A percentile compares a stretch with the other conserved stretches of the same genome.
Evolutionary conservation across 257 asterid species (phyloP).

Genomic region (Buddleja alternifolia): DNA sequence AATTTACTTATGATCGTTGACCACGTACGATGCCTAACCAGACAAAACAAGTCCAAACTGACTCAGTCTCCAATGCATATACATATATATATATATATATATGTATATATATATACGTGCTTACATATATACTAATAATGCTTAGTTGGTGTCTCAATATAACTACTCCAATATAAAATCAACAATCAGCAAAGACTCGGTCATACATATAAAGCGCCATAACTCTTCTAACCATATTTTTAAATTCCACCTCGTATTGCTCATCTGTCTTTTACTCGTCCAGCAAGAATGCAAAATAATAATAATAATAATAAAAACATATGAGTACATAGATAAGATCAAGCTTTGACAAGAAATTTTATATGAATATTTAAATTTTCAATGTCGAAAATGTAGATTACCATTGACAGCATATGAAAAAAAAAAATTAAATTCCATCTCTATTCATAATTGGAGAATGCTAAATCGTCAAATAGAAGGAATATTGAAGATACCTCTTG

Average conservation of each 20-base stretch:
- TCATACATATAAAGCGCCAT: neutral
- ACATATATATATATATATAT: neutral
- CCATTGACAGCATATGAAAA: neutral
- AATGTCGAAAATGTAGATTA: neutral
- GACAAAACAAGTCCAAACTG: conserved; percentile 41
- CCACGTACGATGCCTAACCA: conserved; percentile 47
- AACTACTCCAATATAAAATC: conserved; percentile 28
- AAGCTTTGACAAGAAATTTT: neutral
- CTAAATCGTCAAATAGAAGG: neutral
- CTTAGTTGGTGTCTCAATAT: conserved; percentile 5
- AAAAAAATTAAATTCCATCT: neutral
- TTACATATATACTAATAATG: too few species aligned
- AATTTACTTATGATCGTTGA: conserved; percentile 27
- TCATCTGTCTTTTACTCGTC: too few species aligned
- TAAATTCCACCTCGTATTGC: too few species aligned
- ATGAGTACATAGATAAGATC: neutral
- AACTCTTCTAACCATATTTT: too few species aligned
- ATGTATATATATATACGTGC: neutral
- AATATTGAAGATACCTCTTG: neutral
- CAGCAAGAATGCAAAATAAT: too few species aligned
- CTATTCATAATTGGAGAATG: neutral
- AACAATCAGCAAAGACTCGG: neutral
- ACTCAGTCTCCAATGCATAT: conserved; percentile 31
- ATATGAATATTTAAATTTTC: neutral
- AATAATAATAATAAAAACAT: too few species aligned